Evolutionary conservation across 2,329 filamentous ascomycete species (phyloP).

Genomic region (Phyllosticta citrichinensis): DNA sequence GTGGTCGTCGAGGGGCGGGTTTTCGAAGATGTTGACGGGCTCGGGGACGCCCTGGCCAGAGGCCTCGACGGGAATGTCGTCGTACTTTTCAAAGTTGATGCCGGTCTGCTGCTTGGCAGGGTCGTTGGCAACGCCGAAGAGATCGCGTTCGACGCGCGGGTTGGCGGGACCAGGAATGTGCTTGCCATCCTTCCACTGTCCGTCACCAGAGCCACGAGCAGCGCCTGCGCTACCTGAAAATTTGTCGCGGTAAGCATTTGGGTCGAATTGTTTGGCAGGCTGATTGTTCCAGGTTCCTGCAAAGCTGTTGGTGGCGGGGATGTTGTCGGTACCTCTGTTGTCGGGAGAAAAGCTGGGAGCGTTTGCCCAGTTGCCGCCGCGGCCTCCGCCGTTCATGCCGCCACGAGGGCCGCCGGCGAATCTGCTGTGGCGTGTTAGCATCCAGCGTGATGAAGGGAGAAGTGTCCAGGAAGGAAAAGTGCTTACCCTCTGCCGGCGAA

Average conservation of each 20-base stretch:
- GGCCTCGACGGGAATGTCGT: constrained; percentile 97
- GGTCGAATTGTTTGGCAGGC: constrained; percentile 46
- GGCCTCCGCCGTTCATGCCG: constrained; percentile 41
- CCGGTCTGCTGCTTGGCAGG: constrained; percentile 92
- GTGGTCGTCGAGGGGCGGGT: constrained; percentile 91
- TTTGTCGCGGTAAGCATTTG: constrained; percentile 50
- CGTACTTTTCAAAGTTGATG: constrained; percentile 99
- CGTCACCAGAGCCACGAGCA: constrained; percentile 80
- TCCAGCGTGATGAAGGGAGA: background rate
- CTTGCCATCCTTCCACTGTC: constrained; percentile 94
- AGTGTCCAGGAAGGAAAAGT: background rate
- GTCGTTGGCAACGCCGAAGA: constrained; percentile 86
- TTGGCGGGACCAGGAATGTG: constrained; percentile 86
- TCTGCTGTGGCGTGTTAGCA: background rate
- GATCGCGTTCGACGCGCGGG: constrained; percentile 82
- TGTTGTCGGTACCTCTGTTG: constrained; percentile 24
- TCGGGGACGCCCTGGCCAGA: constrained; percentile 91
- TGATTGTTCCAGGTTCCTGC: constrained; percentile 33
- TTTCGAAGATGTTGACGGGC: constrained; percentile 80
- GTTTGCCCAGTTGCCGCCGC: constrained; percentile 47
- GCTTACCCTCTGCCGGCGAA: constrained; percentile 10
- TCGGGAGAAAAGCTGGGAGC: constrained; percentile 47
- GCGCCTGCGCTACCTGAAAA: constrained; percentile 44
- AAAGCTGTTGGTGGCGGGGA: constrained; percentile 17
- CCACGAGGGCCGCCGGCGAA: constrained; percentile 28